Evolutionary conservation across 2,329 filamentous ascomycete species (phyloP), one percentile per base, ranked within the genome.

Genomic region (Trichoderma koningii): DNA sequence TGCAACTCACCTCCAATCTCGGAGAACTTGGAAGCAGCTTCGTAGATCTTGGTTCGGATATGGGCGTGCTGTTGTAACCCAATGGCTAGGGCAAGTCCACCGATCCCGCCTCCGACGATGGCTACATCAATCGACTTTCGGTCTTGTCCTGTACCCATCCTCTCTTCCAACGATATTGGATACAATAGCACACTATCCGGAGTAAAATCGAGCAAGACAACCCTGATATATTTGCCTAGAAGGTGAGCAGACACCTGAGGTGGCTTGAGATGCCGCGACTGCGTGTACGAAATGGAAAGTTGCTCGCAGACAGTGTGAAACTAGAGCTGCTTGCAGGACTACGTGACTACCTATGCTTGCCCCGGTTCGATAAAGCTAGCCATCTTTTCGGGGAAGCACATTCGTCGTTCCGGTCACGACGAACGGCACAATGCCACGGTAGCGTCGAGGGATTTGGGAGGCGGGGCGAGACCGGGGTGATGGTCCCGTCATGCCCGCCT

Each of bases 41-140:
- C 86, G 70, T 86, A 88, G 67, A 88, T 79, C 26, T 77, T 77
- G 44, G 84, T 75, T 12, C 69, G 72, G 42, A 74, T 68, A 30
- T 63, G 61, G 21, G 19, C 23, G 38, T 63, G 52, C 21, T 56
- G 61, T n/a, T 55, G 61, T 30, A 88, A 80, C 7, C 79, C 83
- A 53, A 84, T 79, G 26, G 83, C 83, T 9, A 87, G 79, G 9
- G 76, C 76, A 19, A 87, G 76, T 28, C 86, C 86, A 28, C 81
- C 81, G 66, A 88, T 86, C 41, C 85, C 85, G 48, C 84, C 85
- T 66, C 85, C 85, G 17, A 87, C 75, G 47, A 88, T 84, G 68
- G 85, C 85, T 66, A 87, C 63, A 12, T 62, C 60, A 30, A 68
- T 62, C 10, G 30, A 21, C 41, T 63, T 15, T 12, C 6, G 26